Evolutionary conservation across 805 yeast species (phyloP).

Genomic region (Suhomyces faveliae): DNA sequence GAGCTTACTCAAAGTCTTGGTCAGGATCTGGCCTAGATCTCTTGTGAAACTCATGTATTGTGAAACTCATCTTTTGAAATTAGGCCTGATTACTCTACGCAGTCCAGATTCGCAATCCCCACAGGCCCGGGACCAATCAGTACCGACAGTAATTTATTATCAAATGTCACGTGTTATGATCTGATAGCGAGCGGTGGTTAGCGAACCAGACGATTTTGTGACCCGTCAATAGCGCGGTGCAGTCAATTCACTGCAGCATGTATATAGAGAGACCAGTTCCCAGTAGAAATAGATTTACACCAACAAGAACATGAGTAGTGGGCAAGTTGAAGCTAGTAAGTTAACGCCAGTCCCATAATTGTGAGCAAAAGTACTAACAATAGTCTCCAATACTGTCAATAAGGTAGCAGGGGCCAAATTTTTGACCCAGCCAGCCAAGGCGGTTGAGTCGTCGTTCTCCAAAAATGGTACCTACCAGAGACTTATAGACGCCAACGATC

Average conservation of each 20-base stretch:
- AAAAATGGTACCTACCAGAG: slow-evolving; percentile 19
- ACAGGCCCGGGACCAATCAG: not conserved
- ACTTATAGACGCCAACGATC: slow-evolving; percentile 51
- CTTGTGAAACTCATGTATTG: too few species aligned
- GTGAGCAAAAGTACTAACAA: slow-evolving; percentile 7
- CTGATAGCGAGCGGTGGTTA: slow-evolving; percentile 6
- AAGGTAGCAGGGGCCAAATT: slow-evolving; percentile 34
- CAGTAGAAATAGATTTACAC: not conserved
- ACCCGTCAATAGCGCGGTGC: not conserved
- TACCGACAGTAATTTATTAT: slow-evolving; percentile 5
- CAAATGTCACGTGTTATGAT: slow-evolving; percentile 16
- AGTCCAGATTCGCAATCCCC: not conserved
- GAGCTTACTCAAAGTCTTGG: too few species aligned
- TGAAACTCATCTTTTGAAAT: too few species aligned
- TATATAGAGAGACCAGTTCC: not conserved
- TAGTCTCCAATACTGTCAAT: slow-evolving; percentile 31
- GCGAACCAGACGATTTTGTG: not conserved
- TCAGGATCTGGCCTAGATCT: too few species aligned
- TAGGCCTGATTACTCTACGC: not conserved
- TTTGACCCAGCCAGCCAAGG: slow-evolving; percentile 47
- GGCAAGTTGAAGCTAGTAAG: slow-evolving; percentile 13
- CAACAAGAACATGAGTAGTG: slow-evolving; percentile 10
- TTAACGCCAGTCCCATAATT: not conserved
- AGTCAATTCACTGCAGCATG: not conserved
- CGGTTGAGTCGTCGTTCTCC: slow-evolving; percentile 36